Evolutionary conservation across 768 basidiomycete genomes (phyloP).

Genomic region (Fibroporia radiculosa): DNA sequence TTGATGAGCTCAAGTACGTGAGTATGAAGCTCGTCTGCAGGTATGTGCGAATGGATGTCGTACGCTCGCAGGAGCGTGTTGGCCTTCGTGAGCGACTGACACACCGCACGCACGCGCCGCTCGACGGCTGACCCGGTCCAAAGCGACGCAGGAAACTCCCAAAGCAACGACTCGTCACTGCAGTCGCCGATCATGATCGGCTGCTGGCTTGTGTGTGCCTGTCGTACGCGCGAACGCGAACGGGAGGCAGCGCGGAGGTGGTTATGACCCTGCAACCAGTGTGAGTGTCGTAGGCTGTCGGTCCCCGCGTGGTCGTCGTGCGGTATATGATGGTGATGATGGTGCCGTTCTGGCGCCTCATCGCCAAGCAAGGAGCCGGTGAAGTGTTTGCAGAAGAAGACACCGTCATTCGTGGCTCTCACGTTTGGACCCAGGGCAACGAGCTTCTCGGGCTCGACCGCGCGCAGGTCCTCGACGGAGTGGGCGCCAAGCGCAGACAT

Average conservation of each 20-base stretch:
- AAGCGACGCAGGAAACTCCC: constrained; percentile 49
- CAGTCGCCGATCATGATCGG: constrained; percentile 75
- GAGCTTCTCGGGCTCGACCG: constrained; percentile 50
- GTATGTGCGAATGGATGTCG: constrained; percentile 56
- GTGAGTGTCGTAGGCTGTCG: constrained; percentile 8
- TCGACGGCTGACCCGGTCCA: constrained; percentile 60
- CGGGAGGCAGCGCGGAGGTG: constrained; percentile 18
- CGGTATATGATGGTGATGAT: constrained; percentile 11
- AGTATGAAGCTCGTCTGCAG: constrained; percentile 59
- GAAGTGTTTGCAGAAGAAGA: constrained; percentile 54
- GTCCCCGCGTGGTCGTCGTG: constrained; percentile 5
- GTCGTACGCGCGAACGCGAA: constrained; percentile 20
- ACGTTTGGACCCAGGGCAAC: constrained; percentile 34
- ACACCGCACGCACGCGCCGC: constrained; percentile 65
- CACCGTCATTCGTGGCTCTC: constrained; percentile 59
- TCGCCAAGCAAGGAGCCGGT: constrained; percentile 10
- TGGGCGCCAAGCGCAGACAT: constrained; percentile 48
- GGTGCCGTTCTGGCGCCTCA: constrained; percentile 23
- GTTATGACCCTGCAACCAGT: neutral
- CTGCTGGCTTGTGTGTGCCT: constrained; percentile 31
- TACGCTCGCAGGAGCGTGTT: constrained; percentile 59
- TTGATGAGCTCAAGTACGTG: constrained; percentile 68
- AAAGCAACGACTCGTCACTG: constrained; percentile 53
- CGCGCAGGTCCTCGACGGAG: constrained; percentile 55
- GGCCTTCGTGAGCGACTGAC: constrained; percentile 59